phyloP scores from a whole-genome alignment of 495 filamentous ascomycete species.

The Cercophora sp. region DNA sequence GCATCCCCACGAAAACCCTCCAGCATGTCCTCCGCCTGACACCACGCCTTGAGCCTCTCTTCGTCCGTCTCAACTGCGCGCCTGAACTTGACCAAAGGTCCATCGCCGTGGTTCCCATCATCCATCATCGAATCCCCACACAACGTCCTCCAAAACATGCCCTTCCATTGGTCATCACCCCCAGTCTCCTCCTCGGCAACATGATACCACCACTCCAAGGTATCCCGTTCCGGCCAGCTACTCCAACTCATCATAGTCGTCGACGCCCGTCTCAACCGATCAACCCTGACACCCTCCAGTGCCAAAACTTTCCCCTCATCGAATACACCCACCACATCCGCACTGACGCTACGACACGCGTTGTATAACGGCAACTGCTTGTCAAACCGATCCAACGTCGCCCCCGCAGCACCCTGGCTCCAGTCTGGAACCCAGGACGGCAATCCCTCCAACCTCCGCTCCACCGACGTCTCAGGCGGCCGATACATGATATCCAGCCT shows the following conservation, averaged over 20 bases:
- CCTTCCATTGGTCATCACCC: neutral
- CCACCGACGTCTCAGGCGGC: neutral
- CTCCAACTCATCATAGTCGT: neutral
- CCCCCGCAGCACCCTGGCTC: neutral
- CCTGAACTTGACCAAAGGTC: no score
- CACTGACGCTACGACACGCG: neutral
- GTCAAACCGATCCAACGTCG: neutral
- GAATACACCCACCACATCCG: neutral
- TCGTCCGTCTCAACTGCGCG: neutral
- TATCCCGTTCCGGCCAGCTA: neutral
- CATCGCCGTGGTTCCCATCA: no score
- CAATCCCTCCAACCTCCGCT: neutral
- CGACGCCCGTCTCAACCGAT: neutral
- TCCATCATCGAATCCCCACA: neutral
- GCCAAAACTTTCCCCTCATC: neutral
- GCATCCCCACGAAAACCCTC: neutral
- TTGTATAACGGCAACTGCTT: neutral
- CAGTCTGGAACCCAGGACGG: conserved; percentile 1
- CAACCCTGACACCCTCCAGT: neutral
- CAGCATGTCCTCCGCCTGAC: neutral
- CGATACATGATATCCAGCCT: neutral
- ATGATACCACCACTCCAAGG: neutral
- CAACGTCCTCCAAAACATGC: neutral
- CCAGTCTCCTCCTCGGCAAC: neutral
- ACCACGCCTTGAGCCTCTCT: neutral